Percentiles rank a stretch among this genome's conserved stretches.
phyloP scores from a whole-genome alignment of 1,284 basidiomycete genomes.

The Ceraceosorus guamensis region DNA sequence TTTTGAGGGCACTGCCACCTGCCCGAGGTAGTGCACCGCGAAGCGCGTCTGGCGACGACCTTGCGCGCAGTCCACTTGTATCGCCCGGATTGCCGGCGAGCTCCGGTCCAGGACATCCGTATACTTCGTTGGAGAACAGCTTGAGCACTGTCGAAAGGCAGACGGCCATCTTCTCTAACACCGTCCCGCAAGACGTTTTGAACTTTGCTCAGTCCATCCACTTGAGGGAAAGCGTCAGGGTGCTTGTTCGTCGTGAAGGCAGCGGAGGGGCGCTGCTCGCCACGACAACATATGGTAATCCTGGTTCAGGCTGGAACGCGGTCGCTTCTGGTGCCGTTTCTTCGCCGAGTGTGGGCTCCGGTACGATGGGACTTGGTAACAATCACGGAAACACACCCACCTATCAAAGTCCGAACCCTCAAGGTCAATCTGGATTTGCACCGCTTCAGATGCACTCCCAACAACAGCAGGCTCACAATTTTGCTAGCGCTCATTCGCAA shows the following conservation, averaged over 20 bases:
- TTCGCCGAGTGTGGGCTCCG: background rate
- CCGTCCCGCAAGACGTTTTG: conserved; percentile 84
- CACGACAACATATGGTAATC: background rate
- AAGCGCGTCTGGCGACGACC: conserved; percentile 2
- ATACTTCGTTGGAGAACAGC: conserved; percentile 29
- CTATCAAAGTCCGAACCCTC: background rate
- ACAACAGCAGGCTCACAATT: conserved; percentile 55
- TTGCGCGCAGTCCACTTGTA: conserved; percentile 10
- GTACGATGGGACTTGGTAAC: background rate
- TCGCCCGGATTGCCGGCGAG: conserved; percentile 56
- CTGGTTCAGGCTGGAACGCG: background rate
- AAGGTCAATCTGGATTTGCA: background rate
- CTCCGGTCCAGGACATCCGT: conserved; percentile 54
- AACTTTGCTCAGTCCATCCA: conserved; percentile 80
- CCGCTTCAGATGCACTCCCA: background rate
- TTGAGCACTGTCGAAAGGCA: conserved; percentile 66
- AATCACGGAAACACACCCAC: background rate
- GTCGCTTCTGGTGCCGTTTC: background rate
- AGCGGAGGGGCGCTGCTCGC: background rate
- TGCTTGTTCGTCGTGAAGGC: conserved; percentile 90
- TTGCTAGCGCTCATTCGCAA: no score
- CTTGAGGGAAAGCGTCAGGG: conserved; percentile 85
- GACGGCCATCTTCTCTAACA: conserved; percentile 91
- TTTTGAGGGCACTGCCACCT: conserved; percentile 79
- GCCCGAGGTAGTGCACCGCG: conserved; percentile 48